Percentiles rank a stretch among this genome's conserved stretches.
Evolutionary conservation across 164 flowering plant genomes (phyloP).

Genomic region (Brasenia schreberi): DNA sequence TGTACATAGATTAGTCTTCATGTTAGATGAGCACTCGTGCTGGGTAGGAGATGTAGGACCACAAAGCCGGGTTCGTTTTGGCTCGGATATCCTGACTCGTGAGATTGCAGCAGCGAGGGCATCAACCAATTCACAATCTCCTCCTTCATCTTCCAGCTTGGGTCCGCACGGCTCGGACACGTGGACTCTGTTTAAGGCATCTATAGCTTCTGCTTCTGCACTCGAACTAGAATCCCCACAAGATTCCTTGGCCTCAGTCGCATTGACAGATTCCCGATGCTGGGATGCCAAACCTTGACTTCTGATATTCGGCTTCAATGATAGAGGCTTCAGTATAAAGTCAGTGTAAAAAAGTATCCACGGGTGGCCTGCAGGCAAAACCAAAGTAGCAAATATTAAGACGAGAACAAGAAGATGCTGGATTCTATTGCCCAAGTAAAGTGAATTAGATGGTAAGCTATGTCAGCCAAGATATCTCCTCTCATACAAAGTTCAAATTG

Average conservation of each 20-base stretch:
- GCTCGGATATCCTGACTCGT: slow-evolving; percentile 68
- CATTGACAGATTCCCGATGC: neutral
- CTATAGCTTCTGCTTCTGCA: neutral
- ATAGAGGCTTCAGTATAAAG: slow-evolving; percentile 33
- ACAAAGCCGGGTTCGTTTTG: slow-evolving; percentile 77
- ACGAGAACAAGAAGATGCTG: neutral
- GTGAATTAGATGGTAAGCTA: too few relatives aligned
- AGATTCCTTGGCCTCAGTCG: neutral
- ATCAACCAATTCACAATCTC: slow-evolving; percentile 58
- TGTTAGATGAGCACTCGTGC: slow-evolving; percentile 70
- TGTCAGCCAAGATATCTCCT: too few relatives aligned
- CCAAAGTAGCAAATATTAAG: neutral
- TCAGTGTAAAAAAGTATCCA: slow-evolving; percentile 84
- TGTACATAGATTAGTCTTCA: slow-evolving; percentile 76
- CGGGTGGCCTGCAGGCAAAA: slow-evolving; percentile 63
- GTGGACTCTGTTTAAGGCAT: neutral
- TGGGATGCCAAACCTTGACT: neutral
- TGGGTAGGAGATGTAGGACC: slow-evolving; percentile 40
- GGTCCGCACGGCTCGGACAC: neutral
- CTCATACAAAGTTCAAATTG: neutral
- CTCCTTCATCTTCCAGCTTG: slow-evolving; percentile 26
- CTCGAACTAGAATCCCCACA: neutral
- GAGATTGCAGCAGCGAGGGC: slow-evolving; percentile 79
- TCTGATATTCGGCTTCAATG: slow-evolving; percentile 22
- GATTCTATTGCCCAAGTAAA: too few relatives aligned